Conservation (phyloP, 2,329 filamentous ascomycete genomes). For the Thielaviopsis populi region DNA sequence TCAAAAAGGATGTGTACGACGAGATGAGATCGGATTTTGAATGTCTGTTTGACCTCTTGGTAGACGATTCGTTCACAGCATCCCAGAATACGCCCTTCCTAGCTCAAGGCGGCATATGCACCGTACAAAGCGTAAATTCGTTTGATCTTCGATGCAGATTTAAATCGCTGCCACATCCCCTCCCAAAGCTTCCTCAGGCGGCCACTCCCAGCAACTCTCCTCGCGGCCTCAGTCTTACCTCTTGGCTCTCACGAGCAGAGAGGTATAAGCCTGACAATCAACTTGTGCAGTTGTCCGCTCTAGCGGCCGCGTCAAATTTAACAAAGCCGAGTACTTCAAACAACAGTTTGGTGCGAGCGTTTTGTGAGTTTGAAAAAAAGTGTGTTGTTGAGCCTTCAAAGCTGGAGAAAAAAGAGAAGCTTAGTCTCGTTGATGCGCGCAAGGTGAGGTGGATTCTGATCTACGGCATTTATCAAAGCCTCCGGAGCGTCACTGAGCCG, state of each 20-base stretch:
- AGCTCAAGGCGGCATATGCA: constrained; percentile 53
- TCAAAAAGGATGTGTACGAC: constrained; percentile 34
- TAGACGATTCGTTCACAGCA: constrained; percentile 42
- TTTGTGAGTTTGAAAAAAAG: constrained; percentile 54
- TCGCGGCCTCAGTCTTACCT: constrained; percentile 24
- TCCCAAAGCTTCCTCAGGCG: constrained; percentile 49
- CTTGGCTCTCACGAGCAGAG: constrained; percentile 29
- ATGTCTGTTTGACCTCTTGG: constrained; percentile 54
- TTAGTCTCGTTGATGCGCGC: constrained; percentile 46
- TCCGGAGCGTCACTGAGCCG: constrained; percentile 46
- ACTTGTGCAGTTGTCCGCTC: constrained; percentile 36
- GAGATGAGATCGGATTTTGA: constrained; percentile 56
- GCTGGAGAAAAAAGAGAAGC: constrained; percentile 20
- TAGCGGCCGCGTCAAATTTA: constrained; percentile 35
- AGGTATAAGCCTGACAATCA: constrained; percentile 34
- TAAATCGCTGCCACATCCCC: constrained; percentile 43
- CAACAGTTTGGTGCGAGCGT: constrained; percentile 51
- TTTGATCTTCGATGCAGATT: constrained; percentile 51
- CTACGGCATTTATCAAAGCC: constrained; percentile 58
- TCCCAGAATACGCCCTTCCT: constrained; percentile 36
- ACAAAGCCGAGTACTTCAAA: constrained; percentile 26
- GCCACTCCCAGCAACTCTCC: constrained; percentile 17
- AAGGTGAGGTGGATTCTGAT: constrained; percentile 68
- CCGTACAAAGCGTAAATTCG: constrained; percentile 48
- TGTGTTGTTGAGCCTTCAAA: constrained; percentile 23